Conservation (phyloP, 2,329 filamentous ascomycete genomes). For the Aspergillus uvarum region DNA sequence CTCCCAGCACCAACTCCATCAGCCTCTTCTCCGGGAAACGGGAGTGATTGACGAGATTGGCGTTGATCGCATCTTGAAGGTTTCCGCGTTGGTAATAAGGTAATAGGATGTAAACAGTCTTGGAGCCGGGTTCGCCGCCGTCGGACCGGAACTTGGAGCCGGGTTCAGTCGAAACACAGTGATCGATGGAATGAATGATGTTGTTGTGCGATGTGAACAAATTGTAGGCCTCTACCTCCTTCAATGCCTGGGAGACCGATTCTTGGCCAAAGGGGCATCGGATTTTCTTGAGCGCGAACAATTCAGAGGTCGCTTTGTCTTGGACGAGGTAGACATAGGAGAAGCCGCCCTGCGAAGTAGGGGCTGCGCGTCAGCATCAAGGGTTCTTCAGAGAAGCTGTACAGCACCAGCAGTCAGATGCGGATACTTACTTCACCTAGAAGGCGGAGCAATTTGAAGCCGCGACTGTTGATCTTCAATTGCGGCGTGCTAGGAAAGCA, state of each 20-base stretch:
- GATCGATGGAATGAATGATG: conserved; percentile 84
- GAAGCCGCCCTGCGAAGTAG: conserved; percentile 73
- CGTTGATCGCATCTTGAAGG: conserved; percentile 97
- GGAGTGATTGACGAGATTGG: conserved; percentile 93
- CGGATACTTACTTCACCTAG: conserved; percentile 72
- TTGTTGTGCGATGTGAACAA: conserved; percentile 80
- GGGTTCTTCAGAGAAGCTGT: background rate
- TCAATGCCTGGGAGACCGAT: conserved; percentile 89
- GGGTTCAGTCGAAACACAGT: conserved; percentile 74
- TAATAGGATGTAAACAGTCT: conserved; percentile 94
- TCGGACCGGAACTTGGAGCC: conserved; percentile 55
- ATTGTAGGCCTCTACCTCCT: conserved; percentile 94
- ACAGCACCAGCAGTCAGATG: conserved; percentile 1
- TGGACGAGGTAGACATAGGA: conserved; percentile 99
- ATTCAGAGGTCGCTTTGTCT: conserved; percentile 76
- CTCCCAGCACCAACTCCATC: conserved; percentile 87
- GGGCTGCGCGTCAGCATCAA: conserved; percentile 11
- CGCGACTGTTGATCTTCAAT: conserved; percentile 90
- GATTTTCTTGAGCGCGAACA: conserved; percentile 98
- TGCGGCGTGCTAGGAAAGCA: conserved; percentile 95
- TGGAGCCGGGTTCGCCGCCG: conserved; percentile 63
- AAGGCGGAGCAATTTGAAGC: conserved; percentile 92
- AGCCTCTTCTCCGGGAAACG: conserved; percentile 83
- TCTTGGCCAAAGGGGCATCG: conserved; percentile 96
- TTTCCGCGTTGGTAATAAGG: conserved; percentile 96